Conservation (phyloP, 371 early-diverging fungal species). For the Furculomyces boomerangus region DNA sequence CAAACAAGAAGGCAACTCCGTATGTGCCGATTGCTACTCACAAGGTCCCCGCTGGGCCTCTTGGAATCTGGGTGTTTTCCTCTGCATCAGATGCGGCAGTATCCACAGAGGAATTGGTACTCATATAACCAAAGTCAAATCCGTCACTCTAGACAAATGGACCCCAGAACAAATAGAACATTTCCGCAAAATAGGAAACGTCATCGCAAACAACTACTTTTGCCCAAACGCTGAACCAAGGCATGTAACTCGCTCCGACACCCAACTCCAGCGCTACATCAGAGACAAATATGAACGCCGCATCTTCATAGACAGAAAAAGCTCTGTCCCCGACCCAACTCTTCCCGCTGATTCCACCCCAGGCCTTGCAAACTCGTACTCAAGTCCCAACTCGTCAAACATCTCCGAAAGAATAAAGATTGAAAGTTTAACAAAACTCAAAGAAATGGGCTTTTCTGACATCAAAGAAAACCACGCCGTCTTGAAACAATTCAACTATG, state of each 20-base stretch:
- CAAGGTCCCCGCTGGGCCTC: slow-evolving; percentile 93
- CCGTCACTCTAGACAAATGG: slow-evolving; percentile 83
- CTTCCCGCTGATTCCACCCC: slow-evolving; percentile 9
- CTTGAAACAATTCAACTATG: slow-evolving; percentile 39
- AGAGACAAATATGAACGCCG: slow-evolving; percentile 87
- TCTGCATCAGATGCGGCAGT: slow-evolving; percentile 87
- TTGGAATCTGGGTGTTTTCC: slow-evolving; percentile 77
- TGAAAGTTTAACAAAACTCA: slow-evolving; percentile 26
- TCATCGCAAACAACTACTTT: slow-evolving; percentile 50
- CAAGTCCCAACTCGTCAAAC: neutral
- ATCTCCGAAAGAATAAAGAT: slow-evolving; percentile 9
- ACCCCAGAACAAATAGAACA: slow-evolving; percentile 78
- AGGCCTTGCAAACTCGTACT: slow-evolving; percentile 7
- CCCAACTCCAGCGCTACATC: slow-evolving; percentile 75
- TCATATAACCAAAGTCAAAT: slow-evolving; percentile 84
- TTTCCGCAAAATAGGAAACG: slow-evolving; percentile 61
- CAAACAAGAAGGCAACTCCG: slow-evolving; percentile 51
- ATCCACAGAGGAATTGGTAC: slow-evolving; percentile 85
- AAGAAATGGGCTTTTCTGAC: slow-evolving; percentile 60
- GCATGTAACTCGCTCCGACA: slow-evolving; percentile 38
- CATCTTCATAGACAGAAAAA: slow-evolving; percentile 30
- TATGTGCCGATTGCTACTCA: slow-evolving; percentile 65
- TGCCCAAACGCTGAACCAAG: slow-evolving; percentile 42
- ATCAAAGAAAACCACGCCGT: slow-evolving; percentile 37
- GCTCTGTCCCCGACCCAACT: neutral